A percentile compares a stretch with the other conserved stretches of the same genome.
Evolutionary conservation across 164 flowering plant species (phyloP).

Genomic region (Liriodendron chinense): DNA sequence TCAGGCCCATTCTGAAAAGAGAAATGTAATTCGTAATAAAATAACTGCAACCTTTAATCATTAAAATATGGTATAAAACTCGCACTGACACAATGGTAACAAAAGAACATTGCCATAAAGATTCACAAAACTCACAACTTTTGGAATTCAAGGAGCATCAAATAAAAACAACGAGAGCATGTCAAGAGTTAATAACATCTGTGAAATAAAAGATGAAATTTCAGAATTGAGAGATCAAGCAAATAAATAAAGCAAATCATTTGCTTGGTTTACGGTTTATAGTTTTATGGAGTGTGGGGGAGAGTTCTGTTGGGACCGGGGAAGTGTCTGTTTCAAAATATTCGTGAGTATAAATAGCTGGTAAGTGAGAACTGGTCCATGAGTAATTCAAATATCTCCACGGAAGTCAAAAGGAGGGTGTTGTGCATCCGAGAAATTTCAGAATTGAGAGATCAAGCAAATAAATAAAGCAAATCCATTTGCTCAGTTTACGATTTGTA

Average conservation of each 20-base stretch:
- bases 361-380: no score
- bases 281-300: no score
- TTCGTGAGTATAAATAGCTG: no score
- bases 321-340: no score
- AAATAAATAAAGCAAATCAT: no score
- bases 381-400: no score
- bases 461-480: no score
- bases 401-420: no score
- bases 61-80: neutral
- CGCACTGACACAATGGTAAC: neutral
- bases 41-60: neutral
- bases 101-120: neutral
- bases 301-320: no score
- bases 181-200: neutral
- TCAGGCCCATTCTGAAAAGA: slow-evolving; percentile 87
- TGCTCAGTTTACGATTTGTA: no score
- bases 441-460: neutral
- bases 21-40: slow-evolving; percentile 4
- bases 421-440: no score
- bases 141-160: neutral
- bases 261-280: no score
- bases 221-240: neutral
- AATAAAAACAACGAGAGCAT: neutral
- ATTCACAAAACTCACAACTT: neutral
- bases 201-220: neutral